phyloP scores from a whole-genome alignment of 371 early-diverging fungal species.

The Mucor velutinosus region DNA sequence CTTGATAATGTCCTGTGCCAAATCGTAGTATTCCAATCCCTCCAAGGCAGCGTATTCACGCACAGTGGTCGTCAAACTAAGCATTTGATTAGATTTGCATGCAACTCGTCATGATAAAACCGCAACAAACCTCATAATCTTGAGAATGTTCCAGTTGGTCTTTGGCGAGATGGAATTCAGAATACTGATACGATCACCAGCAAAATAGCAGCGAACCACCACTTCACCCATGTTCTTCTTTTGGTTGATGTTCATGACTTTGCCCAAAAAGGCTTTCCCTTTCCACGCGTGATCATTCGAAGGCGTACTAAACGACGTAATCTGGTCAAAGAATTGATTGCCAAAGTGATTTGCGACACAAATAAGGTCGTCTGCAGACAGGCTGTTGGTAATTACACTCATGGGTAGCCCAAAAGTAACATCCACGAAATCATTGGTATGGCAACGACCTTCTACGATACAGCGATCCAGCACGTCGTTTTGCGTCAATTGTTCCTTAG shows the following conservation, averaged over 20 bases:
- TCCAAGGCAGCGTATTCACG: conserved; percentile 87
- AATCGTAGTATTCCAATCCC: conserved; percentile 64
- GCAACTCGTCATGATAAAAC: neutral
- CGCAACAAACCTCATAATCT: conserved; percentile 28
- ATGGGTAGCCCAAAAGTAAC: conserved; percentile 55
- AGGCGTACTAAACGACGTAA: neutral
- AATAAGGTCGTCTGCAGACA: conserved; percentile 48
- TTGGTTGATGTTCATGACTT: conserved; percentile 53
- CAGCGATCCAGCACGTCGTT: conserved; percentile 48
- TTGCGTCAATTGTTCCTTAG: conserved; percentile 67
- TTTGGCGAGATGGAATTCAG: conserved; percentile 52
- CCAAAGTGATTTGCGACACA: conserved; percentile 53
- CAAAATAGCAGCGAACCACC: conserved; percentile 51
- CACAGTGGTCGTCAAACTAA: conserved; percentile 72
- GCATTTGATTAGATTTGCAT: no score
- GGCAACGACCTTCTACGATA: conserved; percentile 56
- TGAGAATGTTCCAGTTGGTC: conserved; percentile 38
- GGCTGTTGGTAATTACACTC: conserved; percentile 20
- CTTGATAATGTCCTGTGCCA: conserved; percentile 67
- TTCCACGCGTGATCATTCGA: conserved; percentile 18
- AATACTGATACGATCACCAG: conserved; percentile 40
- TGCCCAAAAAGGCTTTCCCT: conserved; percentile 58
- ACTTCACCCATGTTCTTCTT: conserved; percentile 51
- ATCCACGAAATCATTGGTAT: conserved; percentile 80
- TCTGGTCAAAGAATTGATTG: conserved; percentile 34